These are phyloP conservation scores for Hypoxylon sp. DNA, from an alignment of 2,329 filamentous ascomycete species.

Conservation along the genomic window DNA sequence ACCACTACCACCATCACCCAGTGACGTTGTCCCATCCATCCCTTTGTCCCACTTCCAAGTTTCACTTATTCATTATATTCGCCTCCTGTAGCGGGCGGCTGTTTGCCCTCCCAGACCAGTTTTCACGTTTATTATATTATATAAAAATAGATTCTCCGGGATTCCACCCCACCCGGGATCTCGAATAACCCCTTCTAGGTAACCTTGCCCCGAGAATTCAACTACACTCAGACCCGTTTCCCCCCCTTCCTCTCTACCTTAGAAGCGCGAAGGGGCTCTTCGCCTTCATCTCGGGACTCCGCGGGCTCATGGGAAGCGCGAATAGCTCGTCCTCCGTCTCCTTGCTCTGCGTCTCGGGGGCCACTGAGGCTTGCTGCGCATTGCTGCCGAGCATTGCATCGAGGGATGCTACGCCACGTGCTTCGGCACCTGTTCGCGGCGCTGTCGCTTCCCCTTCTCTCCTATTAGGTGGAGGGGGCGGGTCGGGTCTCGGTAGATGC, in stretches of 20 bases:
- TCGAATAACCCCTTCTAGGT: neutral
- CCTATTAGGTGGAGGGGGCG: constrained; percentile 11
- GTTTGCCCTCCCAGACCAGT: neutral
- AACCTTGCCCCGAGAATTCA: neutral
- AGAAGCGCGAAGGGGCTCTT: constrained; percentile 79
- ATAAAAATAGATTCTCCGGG: neutral
- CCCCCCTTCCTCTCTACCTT: constrained; percentile 41
- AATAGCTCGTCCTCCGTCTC: constrained; percentile 86
- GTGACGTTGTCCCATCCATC: neutral
- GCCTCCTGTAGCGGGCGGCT: constrained; percentile 5
- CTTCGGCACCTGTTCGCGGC: constrained; percentile 42
- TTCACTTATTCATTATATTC: constrained; percentile 14
- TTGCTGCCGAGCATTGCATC: constrained; percentile 59
- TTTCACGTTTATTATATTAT: constrained; percentile 7
- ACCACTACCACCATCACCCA: neutral
- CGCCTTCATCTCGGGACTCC: constrained; percentile 87
- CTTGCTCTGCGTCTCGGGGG: constrained; percentile 51
- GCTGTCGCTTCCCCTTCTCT: constrained; percentile 9
- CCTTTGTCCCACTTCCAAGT: neutral
- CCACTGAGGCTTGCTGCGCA: constrained; percentile 52
- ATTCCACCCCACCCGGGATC: neutral
- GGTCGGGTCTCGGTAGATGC: constrained; percentile 22
- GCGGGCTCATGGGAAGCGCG: constrained; percentile 86
- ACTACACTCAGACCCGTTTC: neutral
- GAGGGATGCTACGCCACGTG: constrained; percentile 56